phyloP scores from a whole-genome alignment of 345 rosid genomes.

The Lenwebbia sp. region DNA sequence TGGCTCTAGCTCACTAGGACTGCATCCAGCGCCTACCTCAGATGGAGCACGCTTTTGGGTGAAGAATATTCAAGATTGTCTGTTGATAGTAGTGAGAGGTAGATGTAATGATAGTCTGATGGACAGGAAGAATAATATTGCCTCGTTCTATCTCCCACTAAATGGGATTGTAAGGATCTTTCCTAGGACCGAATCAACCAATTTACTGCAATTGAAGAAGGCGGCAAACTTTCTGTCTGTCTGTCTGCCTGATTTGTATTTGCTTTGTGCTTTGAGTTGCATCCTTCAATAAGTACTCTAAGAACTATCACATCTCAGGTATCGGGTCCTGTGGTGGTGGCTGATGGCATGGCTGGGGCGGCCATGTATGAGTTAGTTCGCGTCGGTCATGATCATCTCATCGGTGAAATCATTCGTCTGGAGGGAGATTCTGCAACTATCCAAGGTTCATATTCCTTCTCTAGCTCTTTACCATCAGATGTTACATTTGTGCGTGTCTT shows the following conservation, averaged over 20 bases:
- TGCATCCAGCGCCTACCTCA: background rate
- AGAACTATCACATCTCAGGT: conserved; percentile 33
- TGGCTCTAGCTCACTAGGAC: background rate
- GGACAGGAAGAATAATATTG: background rate
- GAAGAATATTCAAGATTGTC: background rate
- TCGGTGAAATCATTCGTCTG: conserved; percentile 95
- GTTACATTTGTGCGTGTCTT: background rate
- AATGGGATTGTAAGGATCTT: background rate
- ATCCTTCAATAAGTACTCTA: background rate
- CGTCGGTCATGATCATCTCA: conserved; percentile 91
- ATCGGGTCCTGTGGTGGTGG: conserved; percentile 97
- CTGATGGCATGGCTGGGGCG: conserved; percentile 99
- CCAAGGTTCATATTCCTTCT: conserved; percentile 48
- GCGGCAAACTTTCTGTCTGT: background rate
- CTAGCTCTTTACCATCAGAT: background rate
- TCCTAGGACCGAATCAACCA: background rate
- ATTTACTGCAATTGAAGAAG: background rate
- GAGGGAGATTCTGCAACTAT: conserved; percentile 99
- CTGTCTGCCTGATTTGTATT: background rate
- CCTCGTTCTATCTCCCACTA: rapidly evolving
- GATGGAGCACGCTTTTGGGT: background rate
- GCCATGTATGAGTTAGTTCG: conserved; percentile 99
- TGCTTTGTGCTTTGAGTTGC: background rate
- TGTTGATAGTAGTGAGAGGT: background rate
- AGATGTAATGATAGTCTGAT: background rate